Base-by-base conservation (phyloP, 2,329 filamentous ascomycete species). In the Sporothrix luriei region DNA sequence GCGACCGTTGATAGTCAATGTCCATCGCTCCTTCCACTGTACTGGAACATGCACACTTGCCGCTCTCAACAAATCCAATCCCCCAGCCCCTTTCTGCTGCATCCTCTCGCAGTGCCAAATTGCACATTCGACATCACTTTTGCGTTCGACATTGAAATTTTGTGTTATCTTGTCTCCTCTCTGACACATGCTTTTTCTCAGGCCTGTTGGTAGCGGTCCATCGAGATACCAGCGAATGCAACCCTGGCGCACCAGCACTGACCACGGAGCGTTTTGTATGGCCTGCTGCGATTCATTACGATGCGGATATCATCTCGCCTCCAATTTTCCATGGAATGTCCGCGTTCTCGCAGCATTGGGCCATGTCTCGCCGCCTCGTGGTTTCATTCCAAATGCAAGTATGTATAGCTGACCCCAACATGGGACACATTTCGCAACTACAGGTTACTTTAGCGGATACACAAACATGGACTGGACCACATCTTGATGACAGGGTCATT, bases 181-280 rank as follows among this genome's bases (percentile, higher is more conserved):
- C 64, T 52, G 24, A 24, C 62, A 65, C 59, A 33, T 64, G 59
- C 26, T 48, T 66, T 48, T 52, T 38, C 21, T 19, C 26, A 13
- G 7, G 3, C 48, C 13, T 67, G 38, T 67, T 21, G 38, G 51
- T 48, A 33, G 16, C 65, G 33, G 51, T 51, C 21, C 38, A 46
- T 55, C 33, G 51, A 67, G 65, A 67, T 67, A 51, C 65, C 65
- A 16, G 21, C 29, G 24, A 57, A 67, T 67, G 65, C 51, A 67
- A 67, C 65, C 38, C 65, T 43, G 65, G 29, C 51, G 65, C 49
- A 67, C 49, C 16, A 67, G 65, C 65, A 46, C 46, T 67, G 65
- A 55, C 65, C 51, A 55, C 19, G 65, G 21, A 16, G 38, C 19
- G 29, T 29, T 46, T 43, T 40, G n/a, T 16, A 38, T 52, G 62